phyloP scores from a whole-genome alignment of 441 rosid species.

The Macaranga tanarius region DNA sequence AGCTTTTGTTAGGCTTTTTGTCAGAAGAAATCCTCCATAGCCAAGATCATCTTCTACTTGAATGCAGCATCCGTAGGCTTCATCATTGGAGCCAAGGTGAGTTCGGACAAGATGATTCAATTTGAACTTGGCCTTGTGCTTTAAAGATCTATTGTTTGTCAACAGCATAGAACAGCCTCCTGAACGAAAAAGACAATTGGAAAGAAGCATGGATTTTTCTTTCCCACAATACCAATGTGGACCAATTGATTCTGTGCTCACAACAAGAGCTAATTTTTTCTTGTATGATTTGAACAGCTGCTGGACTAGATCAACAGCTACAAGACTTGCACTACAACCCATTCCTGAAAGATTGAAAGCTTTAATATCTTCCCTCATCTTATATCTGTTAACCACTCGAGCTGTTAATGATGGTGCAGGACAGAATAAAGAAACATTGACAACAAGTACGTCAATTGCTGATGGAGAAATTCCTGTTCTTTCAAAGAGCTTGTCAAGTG shows the following conservation, averaged over 20 bases:
- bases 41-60: constrained; percentile 57
- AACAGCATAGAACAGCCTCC: constrained; percentile 70
- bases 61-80: constrained; percentile 57
- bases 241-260: constrained; percentile 64
- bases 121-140: constrained; percentile 44
- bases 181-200: constrained; percentile 59
- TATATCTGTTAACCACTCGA: constrained; percentile 54
- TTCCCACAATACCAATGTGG: constrained; percentile 67
- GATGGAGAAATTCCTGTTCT: constrained; percentile 47
- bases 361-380: constrained; percentile 62
- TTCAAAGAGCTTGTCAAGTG: constrained; percentile 50
- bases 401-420: constrained; percentile 59
- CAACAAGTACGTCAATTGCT: constrained; percentile 54
- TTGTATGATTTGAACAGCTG: constrained; percentile 41
- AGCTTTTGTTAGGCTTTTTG: constrained; percentile 45
- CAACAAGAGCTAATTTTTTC: constrained; percentile 50
- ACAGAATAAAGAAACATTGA: constrained; percentile 58
- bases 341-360: constrained; percentile 61
- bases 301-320: constrained; percentile 46
- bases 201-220: constrained; percentile 69
- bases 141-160: constrained; percentile 46
- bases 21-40: constrained; percentile 47
- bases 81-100: constrained; percentile 52
- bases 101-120: constrained; percentile 45
- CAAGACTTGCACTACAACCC: constrained; percentile 75